Base-by-base conservation (phyloP, 2,329 filamentous ascomycete genomes). In the Trichoderma citrinoviride region DNA sequence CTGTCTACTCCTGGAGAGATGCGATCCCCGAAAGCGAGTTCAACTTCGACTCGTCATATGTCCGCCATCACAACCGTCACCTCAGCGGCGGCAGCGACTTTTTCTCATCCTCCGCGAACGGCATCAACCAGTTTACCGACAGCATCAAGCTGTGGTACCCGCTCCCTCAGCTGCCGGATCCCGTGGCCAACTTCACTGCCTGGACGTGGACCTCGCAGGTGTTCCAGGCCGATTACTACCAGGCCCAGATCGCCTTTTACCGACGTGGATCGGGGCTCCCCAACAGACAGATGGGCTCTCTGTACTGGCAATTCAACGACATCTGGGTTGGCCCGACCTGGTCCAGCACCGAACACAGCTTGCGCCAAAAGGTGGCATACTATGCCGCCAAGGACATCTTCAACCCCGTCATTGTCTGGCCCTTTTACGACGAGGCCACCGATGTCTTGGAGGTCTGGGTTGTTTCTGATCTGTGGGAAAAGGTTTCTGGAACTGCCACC, bases 231-330 rank as follows among this genome's bases (percentile, higher is more conserved):
- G 85, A 88, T 67, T 83, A 83, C 71, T 88, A 88, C 73, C 82
- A 81, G 46, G 80, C 77, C 3, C 80, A 88, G 72, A 88, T 88
- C 14, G 79, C 83, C 56, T 88, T 85, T 74, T 89, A 89, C 70
- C 80, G 86, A 3, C 77, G 83, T 3, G 86, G 86, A 0, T 85
- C 82, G 27, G 86, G 85, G 0, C 72, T 81, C 68, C 82, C 81
- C 0, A 82, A 88, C 65, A 78, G 85, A 0, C 85, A 88, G 68
- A 77, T 88, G 2, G 86, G 86, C 0, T 81, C 79, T 17, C 71
- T 89, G 5, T 88, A 88, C 72, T 89, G 86, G 86, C 86, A 89
- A 69, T 77, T 89, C 1, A 85, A 89, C 69, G 86, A 88, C 70
- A 83, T 87, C 65, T 87, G 85, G 85, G 84, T 86, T 67, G 85